Base-by-base conservation (phyloP, 2,329 filamentous ascomycete genomes). In the Paracoccidioides lutzii region DNA sequence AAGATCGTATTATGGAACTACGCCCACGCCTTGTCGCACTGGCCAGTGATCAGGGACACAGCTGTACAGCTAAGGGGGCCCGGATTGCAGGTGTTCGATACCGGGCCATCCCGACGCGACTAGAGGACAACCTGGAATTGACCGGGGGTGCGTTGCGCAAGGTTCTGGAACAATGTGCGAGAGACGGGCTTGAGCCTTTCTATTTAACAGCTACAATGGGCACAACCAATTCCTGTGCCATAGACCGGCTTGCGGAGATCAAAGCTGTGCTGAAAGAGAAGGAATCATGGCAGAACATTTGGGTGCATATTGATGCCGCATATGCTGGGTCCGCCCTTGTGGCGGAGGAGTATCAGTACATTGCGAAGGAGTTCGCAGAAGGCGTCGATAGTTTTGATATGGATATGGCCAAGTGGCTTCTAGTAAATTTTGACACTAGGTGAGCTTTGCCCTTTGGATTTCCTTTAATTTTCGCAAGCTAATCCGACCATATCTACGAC, bases 381-480 rank as follows among this genome's bases (percentile, higher is more conserved):
- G 73, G 76, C 28, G 90, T 95, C 67, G 87, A 95, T 75, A 90
- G 85, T 60, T 95, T 95, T 78, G 85, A 95, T 72, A 82, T 91
- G 75, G 97, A 96, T 76, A 87, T 95, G 81, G 90, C 96, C 78
- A 97, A 97, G 75, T 96, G 91, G 91, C 78, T 96, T 50, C 82
- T 96, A 15, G 90, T 89, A 56, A 95, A 95, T 71, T 96, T 96
- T 65, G 91, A 97, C 65, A 81, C 81, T 3, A 75, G 72, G 73
- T 75, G 65, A 35, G 61, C 54, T 6, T 37, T 10, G 8, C 6
- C n/a, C 1, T 5, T 37, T 2, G 10, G 50, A 14, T 22, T 33
- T 35, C 12, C 28, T 5, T n/a, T 5, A 41, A 15, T 22, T 22
- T 22, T 22, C 22, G 22, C 22, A 22, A 22, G 22, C 50, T 55